Conservation (phyloP, 2,329 filamentous ascomycete species). For the Davidsoniella virescens region DNA sequence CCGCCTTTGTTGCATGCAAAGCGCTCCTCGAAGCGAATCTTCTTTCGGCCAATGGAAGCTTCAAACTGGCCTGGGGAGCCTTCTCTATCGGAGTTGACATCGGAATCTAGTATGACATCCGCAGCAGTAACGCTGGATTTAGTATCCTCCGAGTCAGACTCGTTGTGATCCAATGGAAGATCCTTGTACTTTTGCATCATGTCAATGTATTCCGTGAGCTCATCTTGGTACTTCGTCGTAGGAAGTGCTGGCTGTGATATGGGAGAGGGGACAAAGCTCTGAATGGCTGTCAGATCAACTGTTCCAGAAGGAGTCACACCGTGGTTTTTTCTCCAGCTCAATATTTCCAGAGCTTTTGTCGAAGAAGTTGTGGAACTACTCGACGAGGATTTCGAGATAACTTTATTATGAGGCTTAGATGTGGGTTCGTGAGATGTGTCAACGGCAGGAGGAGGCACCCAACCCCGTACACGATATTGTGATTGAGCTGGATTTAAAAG, state of each 20-base stretch:
- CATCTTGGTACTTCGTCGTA: constrained; percentile 17
- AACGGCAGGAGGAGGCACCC: constrained; percentile 14
- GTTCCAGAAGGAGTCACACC: neutral
- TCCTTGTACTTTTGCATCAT: constrained; percentile 43
- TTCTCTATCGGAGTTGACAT: neutral
- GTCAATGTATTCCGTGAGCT: constrained; percentile 49
- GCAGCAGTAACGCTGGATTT: neutral
- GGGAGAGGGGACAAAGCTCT: neutral
- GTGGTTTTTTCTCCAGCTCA: neutral
- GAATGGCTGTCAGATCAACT: neutral
- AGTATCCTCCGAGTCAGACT: constrained; percentile 27
- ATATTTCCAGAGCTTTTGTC: neutral
- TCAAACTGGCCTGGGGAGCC: constrained; percentile 13
- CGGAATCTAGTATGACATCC: neutral
- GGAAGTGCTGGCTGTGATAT: neutral
- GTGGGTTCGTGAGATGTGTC: no score
- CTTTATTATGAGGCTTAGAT: no score
- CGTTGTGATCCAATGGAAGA: constrained; percentile 37
- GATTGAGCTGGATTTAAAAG: constrained; percentile 42
- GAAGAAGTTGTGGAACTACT: no score
- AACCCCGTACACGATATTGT: constrained; percentile 43
- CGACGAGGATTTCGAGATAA: no score
- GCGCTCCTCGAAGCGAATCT: constrained; percentile 26
- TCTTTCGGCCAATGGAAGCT: constrained; percentile 17
- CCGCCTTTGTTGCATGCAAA: constrained; percentile 41